A percentile compares a stretch with the other conserved stretches of the same genome.
Evolutionary conservation across 1,284 basidiomycete genomes (phyloP).

Genomic region (Agroathelia rolfsii): DNA sequence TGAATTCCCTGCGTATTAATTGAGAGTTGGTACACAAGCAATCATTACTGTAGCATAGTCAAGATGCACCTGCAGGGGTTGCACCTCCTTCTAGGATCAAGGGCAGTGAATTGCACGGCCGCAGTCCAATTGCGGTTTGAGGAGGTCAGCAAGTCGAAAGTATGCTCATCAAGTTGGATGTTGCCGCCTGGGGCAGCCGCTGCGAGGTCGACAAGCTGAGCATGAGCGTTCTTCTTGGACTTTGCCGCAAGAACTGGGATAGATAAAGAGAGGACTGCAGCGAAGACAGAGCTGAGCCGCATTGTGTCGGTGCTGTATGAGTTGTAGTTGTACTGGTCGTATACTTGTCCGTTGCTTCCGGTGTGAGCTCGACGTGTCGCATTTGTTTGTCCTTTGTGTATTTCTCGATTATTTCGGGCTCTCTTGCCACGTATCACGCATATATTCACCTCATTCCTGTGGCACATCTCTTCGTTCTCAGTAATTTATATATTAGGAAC

Average conservation of each 20-base stretch:
- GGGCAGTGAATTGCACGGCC: conserved; percentile 77
- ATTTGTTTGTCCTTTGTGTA: too few species aligned
- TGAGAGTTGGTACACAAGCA: conserved; percentile 7
- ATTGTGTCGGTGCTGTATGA: too few species aligned
- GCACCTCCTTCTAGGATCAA: conserved; percentile 70
- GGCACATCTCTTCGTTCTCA: too few species aligned
- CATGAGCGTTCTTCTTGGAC: conserved; percentile 27
- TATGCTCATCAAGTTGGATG: conserved; percentile 66
- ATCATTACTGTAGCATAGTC: not conserved
- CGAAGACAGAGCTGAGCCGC: too few species aligned
- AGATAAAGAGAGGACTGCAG: too few species aligned
- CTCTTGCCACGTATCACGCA: too few species aligned
- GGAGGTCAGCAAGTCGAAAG: conserved; percentile 68
- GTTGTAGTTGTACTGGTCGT: too few species aligned
- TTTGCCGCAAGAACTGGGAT: conserved; percentile 36
- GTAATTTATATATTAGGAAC: too few species aligned
- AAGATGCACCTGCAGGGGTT: conserved; percentile 62
- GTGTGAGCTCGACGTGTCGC: too few species aligned
- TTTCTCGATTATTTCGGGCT: too few species aligned
- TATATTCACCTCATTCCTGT: too few species aligned
- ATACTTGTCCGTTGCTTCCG: too few species aligned
- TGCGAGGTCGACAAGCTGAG: conserved; percentile 57
- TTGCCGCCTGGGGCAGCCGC: conserved; percentile 64
- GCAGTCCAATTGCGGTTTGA: conserved; percentile 78
- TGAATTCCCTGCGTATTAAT: conserved; percentile 56